Percentiles rank a stretch among this genome's conserved stretches.
phyloP scores from a whole-genome alignment of 2,329 filamentous ascomycete species.

The Venturia aucupariae region DNA sequence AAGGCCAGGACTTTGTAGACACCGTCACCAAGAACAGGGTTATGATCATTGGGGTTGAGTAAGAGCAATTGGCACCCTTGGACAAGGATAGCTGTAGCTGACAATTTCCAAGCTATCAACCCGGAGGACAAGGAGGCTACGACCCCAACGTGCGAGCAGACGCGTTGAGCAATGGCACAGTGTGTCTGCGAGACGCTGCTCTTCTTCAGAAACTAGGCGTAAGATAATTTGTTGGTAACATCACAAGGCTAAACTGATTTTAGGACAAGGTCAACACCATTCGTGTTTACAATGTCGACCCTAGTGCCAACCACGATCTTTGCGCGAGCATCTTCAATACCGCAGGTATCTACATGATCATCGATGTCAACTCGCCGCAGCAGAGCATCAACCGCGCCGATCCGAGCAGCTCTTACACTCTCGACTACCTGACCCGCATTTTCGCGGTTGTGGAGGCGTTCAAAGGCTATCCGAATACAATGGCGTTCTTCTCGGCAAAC shows the following conservation, averaged over 20 bases:
- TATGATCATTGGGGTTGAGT: conserved; percentile 55
- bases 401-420: conserved; percentile 39
- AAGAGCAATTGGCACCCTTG: conserved; percentile 20
- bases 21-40: conserved; percentile 48
- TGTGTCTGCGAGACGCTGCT: conserved; percentile 53
- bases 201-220: conserved; percentile 54
- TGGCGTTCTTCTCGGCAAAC: conserved; percentile 60
- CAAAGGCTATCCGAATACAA: conserved; percentile 55
- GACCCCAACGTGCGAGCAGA: conserved; percentile 40
- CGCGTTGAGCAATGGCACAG: conserved; percentile 47
- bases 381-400: conserved; percentile 45
- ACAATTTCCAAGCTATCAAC: conserved; percentile 42
- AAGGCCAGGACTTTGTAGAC: conserved; percentile 54
- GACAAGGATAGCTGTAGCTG: background rate
- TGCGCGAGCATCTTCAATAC: conserved; percentile 57
- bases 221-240: conserved; percentile 15
- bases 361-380: conserved; percentile 56
- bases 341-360: conserved; percentile 56
- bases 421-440: conserved; percentile 47
- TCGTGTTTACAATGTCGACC: conserved; percentile 55
- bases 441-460: conserved; percentile 58
- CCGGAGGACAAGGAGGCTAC: conserved; percentile 51
- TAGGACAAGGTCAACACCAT: conserved; percentile 47
- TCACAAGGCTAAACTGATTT: conserved; percentile 5
- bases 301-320: conserved; percentile 49